Conservation (phyloP, 345 rosid species). For the Capsella bursapastoris region DNA sequence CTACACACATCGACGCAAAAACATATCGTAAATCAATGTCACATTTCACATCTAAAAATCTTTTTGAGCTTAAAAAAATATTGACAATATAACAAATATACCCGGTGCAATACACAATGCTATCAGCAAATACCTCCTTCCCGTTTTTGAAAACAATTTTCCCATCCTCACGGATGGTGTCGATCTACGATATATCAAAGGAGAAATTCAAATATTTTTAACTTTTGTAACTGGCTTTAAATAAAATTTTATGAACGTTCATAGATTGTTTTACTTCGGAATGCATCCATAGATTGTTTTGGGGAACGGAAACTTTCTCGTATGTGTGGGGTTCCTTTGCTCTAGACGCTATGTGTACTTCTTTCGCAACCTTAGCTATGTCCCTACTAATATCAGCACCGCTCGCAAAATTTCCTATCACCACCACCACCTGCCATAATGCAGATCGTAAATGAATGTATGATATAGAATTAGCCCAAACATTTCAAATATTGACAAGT, state of each 20-base stretch:
- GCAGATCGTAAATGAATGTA: neutral
- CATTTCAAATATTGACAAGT: neutral
- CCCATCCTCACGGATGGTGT: neutral
- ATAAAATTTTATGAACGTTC: neutral
- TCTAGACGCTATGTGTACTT: constrained; percentile 52
- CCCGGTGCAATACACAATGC: neutral
- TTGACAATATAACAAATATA: neutral
- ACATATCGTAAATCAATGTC: neutral
- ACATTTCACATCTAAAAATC: neutral
- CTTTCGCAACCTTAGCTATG: constrained; percentile 64
- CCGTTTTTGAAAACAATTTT: neutral
- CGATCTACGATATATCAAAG: neutral
- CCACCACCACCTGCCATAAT: constrained; percentile 52
- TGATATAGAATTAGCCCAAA: neutral
- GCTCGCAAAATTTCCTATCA: constrained; percentile 66
- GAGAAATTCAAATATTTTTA: neutral
- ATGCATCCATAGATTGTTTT: neutral
- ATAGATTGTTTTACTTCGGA: neutral
- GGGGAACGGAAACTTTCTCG: neutral
- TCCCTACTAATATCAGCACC: constrained; percentile 68
- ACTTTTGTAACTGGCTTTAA: neutral
- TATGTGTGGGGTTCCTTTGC: neutral
- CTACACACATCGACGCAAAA: neutral
- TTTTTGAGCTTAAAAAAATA: neutral
- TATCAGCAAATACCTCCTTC: neutral